phyloP scores from a whole-genome alignment of 495 filamentous ascomycete genomes.

The Thozetella sp. region DNA sequence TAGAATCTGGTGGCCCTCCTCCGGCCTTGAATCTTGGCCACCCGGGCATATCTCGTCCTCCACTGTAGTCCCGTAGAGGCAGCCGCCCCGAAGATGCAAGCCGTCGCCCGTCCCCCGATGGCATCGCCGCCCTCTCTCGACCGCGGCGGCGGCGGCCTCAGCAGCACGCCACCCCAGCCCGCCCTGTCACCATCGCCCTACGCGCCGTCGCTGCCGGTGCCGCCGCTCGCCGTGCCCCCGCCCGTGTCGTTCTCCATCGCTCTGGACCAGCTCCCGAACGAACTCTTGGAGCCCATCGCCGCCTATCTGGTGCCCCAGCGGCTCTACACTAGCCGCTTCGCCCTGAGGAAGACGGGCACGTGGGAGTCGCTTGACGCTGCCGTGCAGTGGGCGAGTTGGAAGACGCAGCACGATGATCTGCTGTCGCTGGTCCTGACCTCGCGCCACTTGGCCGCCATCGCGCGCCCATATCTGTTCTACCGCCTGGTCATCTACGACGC shows the following conservation, averaged over 20 bases:
- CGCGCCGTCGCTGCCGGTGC: neutral
- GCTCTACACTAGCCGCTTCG: constrained; percentile 27
- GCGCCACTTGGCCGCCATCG: constrained; percentile 27
- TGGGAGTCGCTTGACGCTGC: constrained; percentile 29
- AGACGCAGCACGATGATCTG: constrained; percentile 18
- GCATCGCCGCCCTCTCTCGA: neutral
- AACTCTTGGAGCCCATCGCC: constrained; percentile 29
- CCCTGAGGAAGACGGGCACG: constrained; percentile 25
- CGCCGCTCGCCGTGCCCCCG: constrained; percentile 1
- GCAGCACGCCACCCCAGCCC: neutral
- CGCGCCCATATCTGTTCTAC: constrained; percentile 28
- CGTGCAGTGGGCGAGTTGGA: constrained; percentile 28
- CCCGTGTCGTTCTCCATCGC: constrained; percentile 1
- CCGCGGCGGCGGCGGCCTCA: too few species aligned
- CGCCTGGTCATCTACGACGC: constrained; percentile 26
- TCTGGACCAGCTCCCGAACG: constrained; percentile 24
- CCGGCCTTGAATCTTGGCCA: constrained; percentile 2
- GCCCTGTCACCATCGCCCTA: neutral
- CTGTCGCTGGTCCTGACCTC: constrained; percentile 27
- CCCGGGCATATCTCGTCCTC: too few species aligned
- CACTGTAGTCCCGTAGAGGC: neutral
- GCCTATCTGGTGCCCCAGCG: constrained; percentile 19
- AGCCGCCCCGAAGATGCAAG: neutral
- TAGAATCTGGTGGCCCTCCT: neutral
- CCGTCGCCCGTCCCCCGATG: neutral